Evolutionary conservation across 2,329 filamentous ascomycete genomes (phyloP).

Genomic region (Nannizziopsis barbatae): DNA sequence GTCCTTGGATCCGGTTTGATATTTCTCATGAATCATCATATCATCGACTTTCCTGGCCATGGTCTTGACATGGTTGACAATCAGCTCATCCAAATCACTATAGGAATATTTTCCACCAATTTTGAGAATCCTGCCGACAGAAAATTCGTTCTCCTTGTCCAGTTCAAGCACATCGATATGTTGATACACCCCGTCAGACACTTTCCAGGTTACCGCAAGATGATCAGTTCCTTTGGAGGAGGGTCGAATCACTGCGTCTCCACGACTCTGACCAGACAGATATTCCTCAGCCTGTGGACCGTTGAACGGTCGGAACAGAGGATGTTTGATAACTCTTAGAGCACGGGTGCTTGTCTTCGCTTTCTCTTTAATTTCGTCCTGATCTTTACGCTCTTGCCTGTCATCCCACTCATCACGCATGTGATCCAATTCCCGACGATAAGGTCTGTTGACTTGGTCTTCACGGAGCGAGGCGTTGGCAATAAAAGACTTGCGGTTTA

Average conservation of each 20-base stretch:
- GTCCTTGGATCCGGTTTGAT: constrained; percentile 65
- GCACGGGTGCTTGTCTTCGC: constrained; percentile 74
- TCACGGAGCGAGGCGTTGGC: constrained; percentile 78
- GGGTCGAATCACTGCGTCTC: constrained; percentile 88
- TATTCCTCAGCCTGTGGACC: constrained; percentile 86
- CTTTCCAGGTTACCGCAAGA: constrained; percentile 95
- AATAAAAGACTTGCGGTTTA: constrained; percentile 76
- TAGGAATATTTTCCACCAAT: constrained; percentile 85
- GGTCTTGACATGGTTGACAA: constrained; percentile 91
- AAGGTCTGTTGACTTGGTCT: constrained; percentile 63
- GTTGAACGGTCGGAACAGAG: constrained; percentile 89
- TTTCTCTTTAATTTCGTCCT: constrained; percentile 73
- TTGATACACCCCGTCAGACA: constrained; percentile 89
- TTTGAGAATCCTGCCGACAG: constrained; percentile 72
- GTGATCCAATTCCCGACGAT: constrained; percentile 57
- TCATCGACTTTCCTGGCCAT: constrained; percentile 98
- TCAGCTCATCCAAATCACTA: constrained; percentile 91
- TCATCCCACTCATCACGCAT: constrained; percentile 79
- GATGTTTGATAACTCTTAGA: constrained; percentile 94
- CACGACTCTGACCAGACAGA: constrained; percentile 70
- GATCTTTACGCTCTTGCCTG: constrained; percentile 65
- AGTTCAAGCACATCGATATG: constrained; percentile 95
- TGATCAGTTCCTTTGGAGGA: constrained; percentile 94
- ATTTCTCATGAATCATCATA: constrained; percentile 90
- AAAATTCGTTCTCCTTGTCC: constrained; percentile 94